A percentile compares a stretch with the other conserved stretches of the same genome.
phyloP scores from a whole-genome alignment of 1,284 basidiomycete genomes.

The Ustilago loliicola region DNA sequence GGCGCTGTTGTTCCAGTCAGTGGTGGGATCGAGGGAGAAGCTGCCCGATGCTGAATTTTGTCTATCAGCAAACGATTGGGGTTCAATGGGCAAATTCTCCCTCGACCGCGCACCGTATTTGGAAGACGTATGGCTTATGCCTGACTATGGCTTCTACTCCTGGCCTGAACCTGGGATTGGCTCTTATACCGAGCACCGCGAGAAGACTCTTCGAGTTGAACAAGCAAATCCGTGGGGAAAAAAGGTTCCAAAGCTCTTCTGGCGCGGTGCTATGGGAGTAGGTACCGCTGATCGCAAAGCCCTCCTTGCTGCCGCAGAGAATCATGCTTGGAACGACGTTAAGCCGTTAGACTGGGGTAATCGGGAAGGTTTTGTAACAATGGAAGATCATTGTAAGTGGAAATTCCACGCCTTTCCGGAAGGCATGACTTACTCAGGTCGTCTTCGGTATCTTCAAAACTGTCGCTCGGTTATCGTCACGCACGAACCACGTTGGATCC shows the following conservation, averaged over 20 bases:
- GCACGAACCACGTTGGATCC: constrained; percentile 63
- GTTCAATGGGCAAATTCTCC: constrained; percentile 61
- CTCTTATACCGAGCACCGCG: constrained; percentile 58
- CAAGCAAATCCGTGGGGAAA: constrained; percentile 48
- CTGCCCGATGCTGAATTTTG: constrained; percentile 69
- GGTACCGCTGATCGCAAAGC: constrained; percentile 61
- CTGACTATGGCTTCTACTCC: constrained; percentile 65
- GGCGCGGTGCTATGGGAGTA: constrained; percentile 63
- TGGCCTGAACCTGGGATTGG: constrained; percentile 68
- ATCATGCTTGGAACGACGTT: constrained; percentile 62
- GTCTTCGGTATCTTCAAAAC: constrained; percentile 65
- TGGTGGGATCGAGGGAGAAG: constrained; percentile 55
- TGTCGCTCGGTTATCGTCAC: constrained; percentile 65
- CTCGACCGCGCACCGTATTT: constrained; percentile 57
- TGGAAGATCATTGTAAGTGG: constrained; percentile 67
- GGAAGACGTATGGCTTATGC: constrained; percentile 68
- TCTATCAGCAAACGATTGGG: constrained; percentile 65
- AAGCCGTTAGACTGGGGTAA: constrained; percentile 55
- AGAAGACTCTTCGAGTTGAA: constrained; percentile 51
- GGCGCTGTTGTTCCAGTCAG: constrained; percentile 55
- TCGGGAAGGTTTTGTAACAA: constrained; percentile 38
- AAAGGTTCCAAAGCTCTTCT: constrained; percentile 60
- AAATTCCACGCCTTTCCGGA: constrained; percentile 68
- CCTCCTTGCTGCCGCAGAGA: constrained; percentile 44
- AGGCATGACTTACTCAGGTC: constrained; percentile 65